A percentile compares a stretch with the other conserved stretches of the same genome.
Evolutionary conservation across 2,329 filamentous ascomycete genomes (phyloP).

Genomic region (Teratosphaeria epicoccoides): DNA sequence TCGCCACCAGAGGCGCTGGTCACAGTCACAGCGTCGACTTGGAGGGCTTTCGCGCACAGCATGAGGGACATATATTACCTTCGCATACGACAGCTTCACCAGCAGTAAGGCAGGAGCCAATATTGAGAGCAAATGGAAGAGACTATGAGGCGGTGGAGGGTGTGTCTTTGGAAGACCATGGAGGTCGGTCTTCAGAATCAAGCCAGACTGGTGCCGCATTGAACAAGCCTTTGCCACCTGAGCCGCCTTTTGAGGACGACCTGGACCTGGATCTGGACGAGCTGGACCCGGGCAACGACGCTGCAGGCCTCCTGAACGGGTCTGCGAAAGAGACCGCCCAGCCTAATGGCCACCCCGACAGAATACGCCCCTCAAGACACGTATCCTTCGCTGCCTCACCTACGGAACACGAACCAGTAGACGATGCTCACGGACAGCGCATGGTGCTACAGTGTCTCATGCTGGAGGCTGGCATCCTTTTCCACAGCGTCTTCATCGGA

Average conservation of each 20-base stretch:
- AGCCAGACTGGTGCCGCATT: slow-evolving; percentile 14
- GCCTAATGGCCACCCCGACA: slow-evolving; percentile 8
- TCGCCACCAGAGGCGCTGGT: slow-evolving; percentile 58
- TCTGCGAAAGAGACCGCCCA: slow-evolving; percentile 9
- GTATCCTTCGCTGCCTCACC: slow-evolving; percentile 10
- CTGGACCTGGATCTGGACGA: slow-evolving; percentile 26
- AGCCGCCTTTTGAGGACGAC: slow-evolving; percentile 15
- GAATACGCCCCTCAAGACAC: slow-evolving; percentile 6
- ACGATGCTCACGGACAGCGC: slow-evolving; percentile 41
- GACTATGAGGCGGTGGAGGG: slow-evolving; percentile 4
- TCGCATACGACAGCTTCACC: slow-evolving; percentile 4
- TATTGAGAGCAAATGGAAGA: slow-evolving; percentile 5
- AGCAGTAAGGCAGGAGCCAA: slow-evolving; percentile 13
- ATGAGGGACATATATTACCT: slow-evolving; percentile 5
- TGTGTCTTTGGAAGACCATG: slow-evolving; percentile 8
- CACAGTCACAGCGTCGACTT: slow-evolving; percentile 43
- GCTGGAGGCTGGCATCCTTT: slow-evolving; percentile 66
- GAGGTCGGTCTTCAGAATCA: slow-evolving; percentile 9
- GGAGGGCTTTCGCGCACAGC: slow-evolving; percentile 17
- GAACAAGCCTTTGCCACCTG: slow-evolving; percentile 24
- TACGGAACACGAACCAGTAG: slow-evolving; percentile 1
- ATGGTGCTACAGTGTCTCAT: slow-evolving; percentile 63
- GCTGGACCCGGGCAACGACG: slow-evolving; percentile 15
- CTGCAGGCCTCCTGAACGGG: slow-evolving; percentile 2
- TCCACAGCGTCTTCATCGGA: slow-evolving; percentile 67